These are phyloP conservation scores for Hyaloperonospora arabidopsidis DNA, from an alignment of 352 stramenopile species.

Conservation along the genomic window DNA sequence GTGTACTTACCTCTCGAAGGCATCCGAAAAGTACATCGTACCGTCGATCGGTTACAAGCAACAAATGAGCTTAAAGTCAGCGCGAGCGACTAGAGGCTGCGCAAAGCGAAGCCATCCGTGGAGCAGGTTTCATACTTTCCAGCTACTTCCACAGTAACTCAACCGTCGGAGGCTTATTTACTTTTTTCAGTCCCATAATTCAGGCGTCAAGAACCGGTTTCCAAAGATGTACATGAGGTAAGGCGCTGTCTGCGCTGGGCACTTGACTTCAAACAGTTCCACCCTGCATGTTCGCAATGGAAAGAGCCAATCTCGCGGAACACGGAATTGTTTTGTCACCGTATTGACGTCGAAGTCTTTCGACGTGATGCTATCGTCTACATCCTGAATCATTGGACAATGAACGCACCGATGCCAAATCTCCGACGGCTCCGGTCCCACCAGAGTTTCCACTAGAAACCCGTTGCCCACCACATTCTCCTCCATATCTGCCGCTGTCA, in stretches of 20 bases:
- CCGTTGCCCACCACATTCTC: slow-evolving; percentile 23
- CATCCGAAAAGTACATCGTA: too few species aligned
- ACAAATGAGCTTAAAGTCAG: too few species aligned
- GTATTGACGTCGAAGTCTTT: slow-evolving; percentile 1
- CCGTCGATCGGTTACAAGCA: too few species aligned
- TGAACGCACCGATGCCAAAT: slow-evolving; percentile 32
- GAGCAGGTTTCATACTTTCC: too few species aligned
- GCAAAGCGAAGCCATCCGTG: too few species aligned
- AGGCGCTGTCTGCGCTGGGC: slow-evolving; percentile 29
- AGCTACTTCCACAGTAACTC: not conserved
- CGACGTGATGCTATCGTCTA: slow-evolving; percentile 12
- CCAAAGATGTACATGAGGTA: slow-evolving; percentile 55
- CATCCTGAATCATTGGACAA: slow-evolving; percentile 22
- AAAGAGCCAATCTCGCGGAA: slow-evolving; percentile 49
- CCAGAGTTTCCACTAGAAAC: slow-evolving; percentile 21
- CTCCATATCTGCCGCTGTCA: slow-evolving; percentile 7
- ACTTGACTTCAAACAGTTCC: slow-evolving; percentile 39
- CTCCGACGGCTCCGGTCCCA: slow-evolving; percentile 30
- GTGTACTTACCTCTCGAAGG: too few species aligned
- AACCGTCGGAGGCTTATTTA: not conserved
- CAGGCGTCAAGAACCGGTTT: slow-evolving; percentile 38
- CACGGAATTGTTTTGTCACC: slow-evolving; percentile 27
- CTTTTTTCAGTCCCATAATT: slow-evolving; percentile 29
- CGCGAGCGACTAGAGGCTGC: too few species aligned
- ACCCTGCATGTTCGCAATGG: slow-evolving; percentile 37